phyloP scores from a whole-genome alignment of 1,284 basidiomycete genomes.

The Austropuccinia psidii region DNA sequence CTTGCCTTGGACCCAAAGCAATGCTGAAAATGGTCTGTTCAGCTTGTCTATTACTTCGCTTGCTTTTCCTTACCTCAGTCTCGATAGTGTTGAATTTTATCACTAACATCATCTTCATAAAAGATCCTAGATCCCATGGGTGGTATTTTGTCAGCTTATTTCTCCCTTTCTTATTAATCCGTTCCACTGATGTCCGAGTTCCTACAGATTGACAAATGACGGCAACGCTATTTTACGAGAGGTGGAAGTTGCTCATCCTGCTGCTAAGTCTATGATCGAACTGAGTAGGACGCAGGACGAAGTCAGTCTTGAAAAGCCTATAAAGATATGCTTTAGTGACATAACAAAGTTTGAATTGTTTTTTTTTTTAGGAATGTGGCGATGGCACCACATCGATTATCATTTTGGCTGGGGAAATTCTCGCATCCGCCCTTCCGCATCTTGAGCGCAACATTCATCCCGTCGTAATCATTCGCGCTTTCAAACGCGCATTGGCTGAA shows the following conservation, averaged over 20 bases:
- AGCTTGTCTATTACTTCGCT: background rate
- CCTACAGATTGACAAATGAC: constrained; percentile 78
- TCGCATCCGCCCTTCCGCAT: constrained; percentile 86
- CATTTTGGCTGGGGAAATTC: constrained; percentile 80
- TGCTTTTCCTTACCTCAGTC: background rate
- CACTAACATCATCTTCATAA: background rate
- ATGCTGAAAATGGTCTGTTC: constrained; percentile 97
- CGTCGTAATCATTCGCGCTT: constrained; percentile 96
- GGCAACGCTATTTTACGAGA: constrained; percentile 95
- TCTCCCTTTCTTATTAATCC: constrained; percentile 2
- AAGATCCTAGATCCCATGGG: constrained; percentile 65
- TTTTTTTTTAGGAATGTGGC: background rate
- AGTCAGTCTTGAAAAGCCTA: constrained; percentile 58
- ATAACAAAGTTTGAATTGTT: background rate
- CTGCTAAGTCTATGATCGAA: constrained; percentile 99
- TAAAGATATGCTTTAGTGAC: background rate
- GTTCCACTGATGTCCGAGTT: constrained; percentile 1
- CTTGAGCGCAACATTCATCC: constrained; percentile 96
- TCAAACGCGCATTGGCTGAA: constrained; percentile 88
- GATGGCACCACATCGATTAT: constrained; percentile 12
- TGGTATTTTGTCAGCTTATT: constrained; percentile 68
- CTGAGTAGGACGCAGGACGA: constrained; percentile 95
- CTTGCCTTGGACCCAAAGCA: constrained; percentile 91
- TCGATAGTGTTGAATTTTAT: background rate
- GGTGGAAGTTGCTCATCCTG: constrained; percentile 96